Conservation (phyloP, 2,329 filamentous ascomycete genomes). For the Fusarium sp. region DNA sequence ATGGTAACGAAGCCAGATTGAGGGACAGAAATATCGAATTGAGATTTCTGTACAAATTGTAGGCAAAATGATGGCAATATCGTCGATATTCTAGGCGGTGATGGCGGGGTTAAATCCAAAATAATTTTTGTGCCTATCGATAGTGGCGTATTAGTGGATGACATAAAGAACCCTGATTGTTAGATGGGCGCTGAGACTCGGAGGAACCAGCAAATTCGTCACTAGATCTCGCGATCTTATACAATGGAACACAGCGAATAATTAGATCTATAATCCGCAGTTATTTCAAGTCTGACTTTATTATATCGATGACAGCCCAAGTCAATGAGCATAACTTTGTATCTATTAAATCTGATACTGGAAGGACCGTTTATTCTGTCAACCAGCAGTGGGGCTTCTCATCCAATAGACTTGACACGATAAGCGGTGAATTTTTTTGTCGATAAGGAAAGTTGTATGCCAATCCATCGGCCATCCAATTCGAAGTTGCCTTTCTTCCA, state of each 20-base stretch:
- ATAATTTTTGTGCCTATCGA: constrained; percentile 54
- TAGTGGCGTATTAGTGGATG: constrained; percentile 22
- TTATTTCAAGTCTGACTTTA: rapidly evolving
- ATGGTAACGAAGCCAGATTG: constrained; percentile 78
- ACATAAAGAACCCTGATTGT: constrained; percentile 7
- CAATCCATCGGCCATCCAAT: constrained; percentile 25
- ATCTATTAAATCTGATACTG: neutral
- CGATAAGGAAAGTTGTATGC: constrained; percentile 47
- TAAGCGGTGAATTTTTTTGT: constrained; percentile 42
- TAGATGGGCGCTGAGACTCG: neutral
- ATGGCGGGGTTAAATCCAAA: constrained; percentile 52
- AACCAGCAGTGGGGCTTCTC: rapidly evolving
- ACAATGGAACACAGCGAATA: rapidly evolving
- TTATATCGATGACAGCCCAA: rapidly evolving
- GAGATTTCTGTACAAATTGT: constrained; percentile 10
- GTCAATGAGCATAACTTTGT: neutral
- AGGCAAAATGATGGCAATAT: constrained; percentile 42
- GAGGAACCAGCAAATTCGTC: too few species aligned
- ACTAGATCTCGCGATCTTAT: too few species aligned
- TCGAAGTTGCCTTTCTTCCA: constrained; percentile 18
- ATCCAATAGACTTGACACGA: neutral
- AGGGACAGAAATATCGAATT: constrained; percentile 6
- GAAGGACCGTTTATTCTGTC: constrained; percentile 3
- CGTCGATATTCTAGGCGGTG: constrained; percentile 40
- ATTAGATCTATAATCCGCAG: rapidly evolving